phyloP scores from a whole-genome alignment of 2,329 filamentous ascomycete species.

The Penicillium rolfsii region DNA sequence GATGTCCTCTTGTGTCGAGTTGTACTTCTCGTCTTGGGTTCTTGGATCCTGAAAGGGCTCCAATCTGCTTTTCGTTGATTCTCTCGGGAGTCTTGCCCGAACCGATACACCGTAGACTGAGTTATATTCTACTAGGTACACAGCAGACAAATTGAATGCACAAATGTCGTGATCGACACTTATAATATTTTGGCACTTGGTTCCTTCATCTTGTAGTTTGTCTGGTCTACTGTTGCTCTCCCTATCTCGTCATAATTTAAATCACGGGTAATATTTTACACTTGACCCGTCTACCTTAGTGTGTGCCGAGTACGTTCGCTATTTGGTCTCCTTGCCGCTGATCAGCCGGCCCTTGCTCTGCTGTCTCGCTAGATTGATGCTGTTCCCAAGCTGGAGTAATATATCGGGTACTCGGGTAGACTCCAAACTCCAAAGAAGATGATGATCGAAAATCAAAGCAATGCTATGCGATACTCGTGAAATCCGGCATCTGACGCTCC shows the following conservation, averaged over 20 bases:
- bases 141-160: neutral
- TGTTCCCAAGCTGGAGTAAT: no score
- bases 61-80: neutral
- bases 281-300: no score
- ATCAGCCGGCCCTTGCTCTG: neutral
- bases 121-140: neutral
- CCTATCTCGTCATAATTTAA: neutral
- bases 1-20: neutral
- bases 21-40: neutral
- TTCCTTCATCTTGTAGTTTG: neutral
- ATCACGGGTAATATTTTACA: no score
- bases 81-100: neutral
- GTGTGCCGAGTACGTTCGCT: no score
- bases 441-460: conserved; percentile 12
- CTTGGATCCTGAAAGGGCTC: neutral
- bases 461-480: conserved; percentile 24
- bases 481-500: conserved; percentile 18
- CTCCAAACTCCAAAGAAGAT: neutral
- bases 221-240: neutral
- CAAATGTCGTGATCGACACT: neutral
- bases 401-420: no score
- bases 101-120: neutral
- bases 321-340: neutral
- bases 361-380: neutral
- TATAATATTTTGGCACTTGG: neutral